Evolutionary conservation across 2,329 filamentous ascomycete genomes (phyloP).

Genomic region (Aspergillus sp.): DNA sequence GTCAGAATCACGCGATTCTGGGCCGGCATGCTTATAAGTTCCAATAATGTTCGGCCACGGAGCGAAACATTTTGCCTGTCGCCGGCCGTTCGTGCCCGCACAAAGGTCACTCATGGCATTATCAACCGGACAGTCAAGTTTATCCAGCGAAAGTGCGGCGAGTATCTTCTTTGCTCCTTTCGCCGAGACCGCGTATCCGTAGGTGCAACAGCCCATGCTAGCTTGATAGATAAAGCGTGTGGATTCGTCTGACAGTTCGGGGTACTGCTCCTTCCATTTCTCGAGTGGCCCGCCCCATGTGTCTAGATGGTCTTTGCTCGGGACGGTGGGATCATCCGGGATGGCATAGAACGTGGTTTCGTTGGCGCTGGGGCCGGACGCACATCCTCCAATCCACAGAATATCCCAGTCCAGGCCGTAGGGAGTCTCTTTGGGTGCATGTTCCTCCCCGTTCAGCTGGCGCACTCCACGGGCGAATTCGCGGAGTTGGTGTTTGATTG

Average conservation of each 20-base stretch:
- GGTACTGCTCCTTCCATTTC: slow-evolving; percentile 14
- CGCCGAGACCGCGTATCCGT: slow-evolving; percentile 39
- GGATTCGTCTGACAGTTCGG: slow-evolving; percentile 23
- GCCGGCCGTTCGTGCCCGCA: slow-evolving; percentile 33
- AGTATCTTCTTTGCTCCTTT: slow-evolving; percentile 38
- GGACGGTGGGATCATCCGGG: slow-evolving; percentile 30
- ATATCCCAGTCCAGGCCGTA: slow-evolving; percentile 54
- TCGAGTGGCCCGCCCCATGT: not conserved
- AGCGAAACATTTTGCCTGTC: slow-evolving; percentile 33
- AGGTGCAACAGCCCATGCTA: slow-evolving; percentile 32
- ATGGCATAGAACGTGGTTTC: slow-evolving; percentile 28
- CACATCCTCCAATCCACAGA: slow-evolving; percentile 52
- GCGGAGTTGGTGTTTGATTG: slow-evolving; percentile 49
- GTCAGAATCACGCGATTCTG: slow-evolving; percentile 24
- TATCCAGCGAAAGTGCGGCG: slow-evolving; percentile 25
- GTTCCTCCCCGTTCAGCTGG: slow-evolving; percentile 26
- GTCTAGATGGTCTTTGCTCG: not conserved
- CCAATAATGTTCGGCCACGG: slow-evolving; percentile 49
- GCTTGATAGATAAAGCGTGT: slow-evolving; percentile 37
- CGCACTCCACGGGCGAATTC: slow-evolving; percentile 32
- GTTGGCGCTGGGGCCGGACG: slow-evolving; percentile 29
- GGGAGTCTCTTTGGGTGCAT: slow-evolving; percentile 33
- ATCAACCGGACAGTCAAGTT: slow-evolving; percentile 35
- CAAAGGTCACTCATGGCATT: slow-evolving; percentile 49
- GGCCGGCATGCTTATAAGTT: slow-evolving; percentile 44